Conservation (phyloP, 2,329 filamentous ascomycete species). For the Annulohypoxylon truncatum region DNA sequence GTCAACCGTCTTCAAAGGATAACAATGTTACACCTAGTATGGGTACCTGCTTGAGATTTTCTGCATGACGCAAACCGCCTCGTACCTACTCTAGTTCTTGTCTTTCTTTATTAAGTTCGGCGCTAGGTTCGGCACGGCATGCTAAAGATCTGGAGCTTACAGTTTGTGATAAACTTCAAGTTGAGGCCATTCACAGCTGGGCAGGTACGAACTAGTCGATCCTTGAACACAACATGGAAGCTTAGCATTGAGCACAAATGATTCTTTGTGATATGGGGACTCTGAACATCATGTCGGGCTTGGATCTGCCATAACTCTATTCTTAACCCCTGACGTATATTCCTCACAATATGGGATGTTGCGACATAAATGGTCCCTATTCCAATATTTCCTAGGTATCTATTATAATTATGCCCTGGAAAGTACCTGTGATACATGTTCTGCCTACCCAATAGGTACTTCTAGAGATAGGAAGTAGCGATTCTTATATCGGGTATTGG, state of each 20-base stretch:
- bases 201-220: not conserved
- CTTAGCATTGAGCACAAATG: not conserved
- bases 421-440: not conserved
- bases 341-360: not conserved
- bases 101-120: not conserved
- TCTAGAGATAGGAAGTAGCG: not conserved
- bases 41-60: not conserved
- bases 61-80: not conserved
- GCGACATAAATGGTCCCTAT: not conserved
- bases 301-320: not conserved
- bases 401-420: not conserved
- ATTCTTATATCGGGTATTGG: not conserved
- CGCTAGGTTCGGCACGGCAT: not conserved
- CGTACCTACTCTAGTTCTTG: not conserved
- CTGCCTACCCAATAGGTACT: not conserved
- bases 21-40: too few species aligned
- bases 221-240: not conserved
- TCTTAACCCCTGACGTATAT: not conserved
- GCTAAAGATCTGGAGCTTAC: not conserved
- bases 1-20: not conserved
- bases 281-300: not conserved
- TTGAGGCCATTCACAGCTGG: not conserved
- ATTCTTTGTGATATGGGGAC: not conserved
- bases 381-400: not conserved
- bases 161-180: not conserved